Evolutionary conservation across 192 early-diverging fungal species (phyloP), one percentile per base, ranked within the genome.

Genomic region (Coemansia sp.): DNA sequence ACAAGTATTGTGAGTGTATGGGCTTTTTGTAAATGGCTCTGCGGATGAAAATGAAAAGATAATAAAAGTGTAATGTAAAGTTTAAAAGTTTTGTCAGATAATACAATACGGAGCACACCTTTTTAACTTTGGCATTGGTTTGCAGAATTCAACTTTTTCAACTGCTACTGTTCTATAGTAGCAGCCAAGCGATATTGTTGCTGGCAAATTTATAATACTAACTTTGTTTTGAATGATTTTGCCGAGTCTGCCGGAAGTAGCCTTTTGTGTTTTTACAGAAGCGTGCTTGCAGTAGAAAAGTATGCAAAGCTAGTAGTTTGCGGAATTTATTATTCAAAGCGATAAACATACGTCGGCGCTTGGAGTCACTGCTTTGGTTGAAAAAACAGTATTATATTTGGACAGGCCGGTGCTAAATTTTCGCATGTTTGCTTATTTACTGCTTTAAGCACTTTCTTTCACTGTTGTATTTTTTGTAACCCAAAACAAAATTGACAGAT

Each of bases 371-470:
- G n/a, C 35, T 40, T 40, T 32, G 4, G 2, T 5, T 16, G n/a
- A 4, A 40, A 40, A n/a, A 40, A 40, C 35, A 40, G 35, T 40
- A 40, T 16, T 16, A 16, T 40, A 16, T n/a, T n/a, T 16, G 35
- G n/a, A n/a, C n/a, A n/a, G n/a, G n/a, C n/a, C n/a, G n/a, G n/a
- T n/a, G 14, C 12, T 40, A 3, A 5, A 16, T 3, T 5, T 40
- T 40, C n/a, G 12, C 14, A n/a, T 27, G n/a, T 50, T 28, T 50
- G 48, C 48, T 24, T n/a, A 27, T 50, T 50, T 50, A 50, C 48
- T 50, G 47, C 47, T 49, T 27, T 14, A 14, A 50, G 12, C 28
- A 14, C n/a, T 27, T 50, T 50, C 18, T 27, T 23, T 48, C 14
- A n/a, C 28, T 29, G 14, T 27, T 50, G 24, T 28, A 30, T 18